Conservation (phyloP, 2,329 filamentous ascomycete species). For the Trichoderma afroharzianum region DNA sequence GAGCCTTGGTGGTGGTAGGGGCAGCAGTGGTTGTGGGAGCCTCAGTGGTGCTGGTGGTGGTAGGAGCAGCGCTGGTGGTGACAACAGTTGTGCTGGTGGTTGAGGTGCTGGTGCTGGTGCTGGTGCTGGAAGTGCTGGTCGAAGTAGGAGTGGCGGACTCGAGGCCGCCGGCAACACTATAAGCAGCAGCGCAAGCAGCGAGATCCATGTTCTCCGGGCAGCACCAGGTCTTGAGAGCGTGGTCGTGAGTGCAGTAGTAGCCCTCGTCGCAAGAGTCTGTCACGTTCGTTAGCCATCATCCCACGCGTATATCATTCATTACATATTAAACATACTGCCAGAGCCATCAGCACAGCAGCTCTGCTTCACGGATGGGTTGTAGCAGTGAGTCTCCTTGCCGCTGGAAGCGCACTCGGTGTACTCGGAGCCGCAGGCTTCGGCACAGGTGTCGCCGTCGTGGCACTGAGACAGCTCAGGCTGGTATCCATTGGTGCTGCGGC, state of each 20-base stretch:
- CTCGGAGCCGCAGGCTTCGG: constrained; percentile 51
- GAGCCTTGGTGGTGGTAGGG: constrained; percentile 19
- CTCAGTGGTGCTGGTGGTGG: constrained; percentile 29
- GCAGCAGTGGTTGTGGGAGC: constrained; percentile 27
- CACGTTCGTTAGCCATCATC: neutral
- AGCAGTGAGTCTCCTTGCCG: constrained; percentile 55
- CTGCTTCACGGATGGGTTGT: constrained; percentile 48
- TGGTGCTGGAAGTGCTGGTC: constrained; percentile 27
- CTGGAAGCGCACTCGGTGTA: constrained; percentile 48
- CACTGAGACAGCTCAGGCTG: constrained; percentile 47
- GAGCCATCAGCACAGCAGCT: constrained; percentile 54
- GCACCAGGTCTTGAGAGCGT: constrained; percentile 52
- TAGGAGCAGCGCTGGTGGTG: constrained; percentile 22
- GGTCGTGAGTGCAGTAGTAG: constrained; percentile 60
- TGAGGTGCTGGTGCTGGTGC: constrained; percentile 23
- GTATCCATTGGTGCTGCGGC: constrained; percentile 47
- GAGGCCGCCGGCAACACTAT: constrained; percentile 46
- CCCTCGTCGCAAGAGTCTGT: constrained; percentile 57
- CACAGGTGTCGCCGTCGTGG: constrained; percentile 49
- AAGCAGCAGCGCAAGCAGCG: constrained; percentile 51
- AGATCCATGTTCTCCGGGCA: constrained; percentile 56
- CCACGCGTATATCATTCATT: neutral
- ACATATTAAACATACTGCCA: constrained; percentile 47
- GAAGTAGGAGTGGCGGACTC: constrained; percentile 34
- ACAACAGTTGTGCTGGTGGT: constrained; percentile 27